Evolutionary conservation across 148 eudicot genomes (phyloP), one percentile per base, ranked within the genome.

Genomic region (Silene latifolia): DNA sequence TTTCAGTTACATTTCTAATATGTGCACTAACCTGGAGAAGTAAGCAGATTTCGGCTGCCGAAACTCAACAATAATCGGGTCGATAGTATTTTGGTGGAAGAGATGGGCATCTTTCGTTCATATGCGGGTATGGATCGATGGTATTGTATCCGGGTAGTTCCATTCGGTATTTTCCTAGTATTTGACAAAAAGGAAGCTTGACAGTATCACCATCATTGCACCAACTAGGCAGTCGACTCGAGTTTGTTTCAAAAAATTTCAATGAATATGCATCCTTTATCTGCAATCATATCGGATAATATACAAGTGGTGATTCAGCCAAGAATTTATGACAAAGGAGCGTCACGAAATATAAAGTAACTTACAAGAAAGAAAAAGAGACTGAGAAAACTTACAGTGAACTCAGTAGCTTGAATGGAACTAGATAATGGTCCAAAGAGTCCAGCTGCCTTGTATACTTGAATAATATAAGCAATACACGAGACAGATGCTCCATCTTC

Each of bases 101-200:
- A 32, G 97, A 89, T 9, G 96, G 96, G 72, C 99, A 95, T 74
- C 56, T 88, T 77, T 95, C 97, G 72, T 89, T 90, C 97, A 95
- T 92, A 78, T 88, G 91, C 18, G 91, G 75, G 79, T 95, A 92
- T 1, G 86, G 93, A 48, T 89, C 90, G 76, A 95, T 74, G 5
- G 90, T 84, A 76, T 95, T 95, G 87, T 87, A 92, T 59, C 78
- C 93, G 0, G 98, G 98, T 74, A 92, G 77, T 76, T 95, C 97
- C 98, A 95, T 94, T 60, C 90, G 77, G 73, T 92, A 95, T 78
- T 80, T 90, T 60, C 98, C 98, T 80, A 76, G 81, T 63, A 95
- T 92, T 85, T 95, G 99, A 82, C 99, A 95, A 76, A 72, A 92
- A 2, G 96, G 96, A 74, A 92, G 92, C 86, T 86, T 75, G 75